A percentile compares a stretch with the other conserved stretches of the same genome.
Evolutionary conservation across 371 early-diverging fungal genomes (phyloP).

Genomic region (Phascolomyces articulosus): DNA sequence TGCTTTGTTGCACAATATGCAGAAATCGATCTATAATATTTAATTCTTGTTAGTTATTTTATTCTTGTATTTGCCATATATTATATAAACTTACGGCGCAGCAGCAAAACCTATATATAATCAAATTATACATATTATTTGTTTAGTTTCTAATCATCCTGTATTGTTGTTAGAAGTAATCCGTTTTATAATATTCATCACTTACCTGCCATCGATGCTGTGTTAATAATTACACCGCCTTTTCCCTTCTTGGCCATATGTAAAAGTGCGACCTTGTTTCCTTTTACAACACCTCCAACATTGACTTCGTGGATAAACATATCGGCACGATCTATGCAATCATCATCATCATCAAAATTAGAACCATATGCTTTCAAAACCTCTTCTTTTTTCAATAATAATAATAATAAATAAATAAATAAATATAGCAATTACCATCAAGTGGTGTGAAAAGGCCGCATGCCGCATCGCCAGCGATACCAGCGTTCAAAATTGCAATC

Average conservation of each 20-base stretch:
- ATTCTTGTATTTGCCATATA: too few relatives aligned
- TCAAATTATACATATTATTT: too few relatives aligned
- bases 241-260: slow-evolving; percentile 44
- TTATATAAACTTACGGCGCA: neutral
- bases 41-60: neutral
- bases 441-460: too few relatives aligned
- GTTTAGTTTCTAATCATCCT: too few relatives aligned
- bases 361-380: too few relatives aligned
- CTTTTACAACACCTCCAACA: slow-evolving; percentile 3
- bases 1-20: slow-evolving; percentile 19
- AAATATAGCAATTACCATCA: too few relatives aligned
- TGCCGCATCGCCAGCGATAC: too few relatives aligned
- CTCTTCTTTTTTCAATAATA: too few relatives aligned
- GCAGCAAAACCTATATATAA: neutral
- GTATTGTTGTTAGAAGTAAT: too few relatives aligned
- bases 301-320: slow-evolving; percentile 10
- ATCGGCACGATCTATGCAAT: slow-evolving; percentile 5
- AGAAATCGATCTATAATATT: neutral
- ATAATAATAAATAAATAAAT: too few relatives aligned
- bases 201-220: slow-evolving; percentile 29
- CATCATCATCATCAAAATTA: neutral
- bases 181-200: too few relatives aligned
- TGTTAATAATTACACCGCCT: slow-evolving; percentile 50
- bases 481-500: too few relatives aligned
- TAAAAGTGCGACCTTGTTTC: slow-evolving; percentile 39